Base-by-base conservation (phyloP, 345 rosid species). In the Lepidium didymum region DNA sequence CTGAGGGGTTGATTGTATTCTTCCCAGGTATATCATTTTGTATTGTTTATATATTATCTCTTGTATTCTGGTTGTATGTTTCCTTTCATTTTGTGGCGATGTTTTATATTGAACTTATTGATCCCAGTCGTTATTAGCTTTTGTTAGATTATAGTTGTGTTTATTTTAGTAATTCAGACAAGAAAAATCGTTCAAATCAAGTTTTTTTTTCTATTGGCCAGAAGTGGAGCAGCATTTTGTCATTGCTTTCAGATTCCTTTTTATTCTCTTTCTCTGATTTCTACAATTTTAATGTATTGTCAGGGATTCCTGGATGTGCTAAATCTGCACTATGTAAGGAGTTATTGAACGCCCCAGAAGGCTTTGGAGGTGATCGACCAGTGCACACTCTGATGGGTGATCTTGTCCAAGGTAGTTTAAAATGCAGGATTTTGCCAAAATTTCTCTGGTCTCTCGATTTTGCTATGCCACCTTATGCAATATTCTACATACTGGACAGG, bases 241-340 rank as follows among this genome's bases (percentile, higher is more conserved):
- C 14, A 36, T 55, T 63, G 42, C 70, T 23, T 51, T 31, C 23
- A 23, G 11, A 13, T 64, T 35, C 38, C 23, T 16, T 29, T 53
- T 27, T 35, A 27, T 34, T 59, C 11, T 46, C 4, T 11, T 55
- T 11, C 41, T 64, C 46, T 37, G 19, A 64, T 56, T 37, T 42
- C 29, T 13, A 49, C 29, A 37, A 18, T 64, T 44, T 21, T 10
- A 54, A 43, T 52, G 43, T 59, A 14, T 63, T 62, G 64, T 49
- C 77, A 94, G 99, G 99, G 67, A 88, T 94, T 82, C 97, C 99
- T 7, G 99, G 99, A 67, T 88, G 92, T 77, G 97, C 99, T 18
- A 94, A 94, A 78, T 91, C 99, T 64, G 96, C 99, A 34, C 88
- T 94, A 59, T 94, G 97, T 84, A 88, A 85, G 78, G 97, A 94